These are phyloP conservation scores for Quercus robur DNA, from an alignment of 306 rosid species.

Conservation along the genomic window DNA sequence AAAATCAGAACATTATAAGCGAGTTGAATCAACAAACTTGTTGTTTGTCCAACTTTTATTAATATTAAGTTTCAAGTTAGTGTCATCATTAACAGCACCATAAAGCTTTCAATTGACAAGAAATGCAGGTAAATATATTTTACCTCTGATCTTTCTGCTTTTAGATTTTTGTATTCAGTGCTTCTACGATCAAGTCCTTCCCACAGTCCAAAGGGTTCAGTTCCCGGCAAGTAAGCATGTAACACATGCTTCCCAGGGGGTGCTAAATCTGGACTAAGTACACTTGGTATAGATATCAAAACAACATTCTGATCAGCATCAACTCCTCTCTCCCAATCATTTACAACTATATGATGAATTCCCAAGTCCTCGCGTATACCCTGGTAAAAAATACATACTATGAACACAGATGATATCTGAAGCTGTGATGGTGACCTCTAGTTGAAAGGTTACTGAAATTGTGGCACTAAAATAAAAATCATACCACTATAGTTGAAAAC, in stretches of 20 bases:
- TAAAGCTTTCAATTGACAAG: background rate
- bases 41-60: background rate
- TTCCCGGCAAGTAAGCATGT: constrained; percentile 93
- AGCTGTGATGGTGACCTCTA: background rate
- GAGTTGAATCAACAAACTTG: background rate
- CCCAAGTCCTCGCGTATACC: constrained; percentile 63
- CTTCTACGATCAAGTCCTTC: constrained; percentile 80
- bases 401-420: background rate
- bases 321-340: constrained; percentile 93
- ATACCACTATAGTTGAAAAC: background rate
- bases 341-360: constrained; percentile 91
- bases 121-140: background rate
- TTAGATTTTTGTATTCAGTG: constrained; percentile 73
- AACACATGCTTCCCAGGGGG: constrained; percentile 81
- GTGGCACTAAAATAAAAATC: background rate
- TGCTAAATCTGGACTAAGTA: constrained; percentile 72
- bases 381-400: constrained; percentile 26
- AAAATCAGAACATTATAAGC: background rate
- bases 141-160: constrained; percentile 87
- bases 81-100: background rate
- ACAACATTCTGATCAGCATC: constrained; percentile 97
- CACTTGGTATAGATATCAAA: constrained; percentile 87
- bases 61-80: background rate
- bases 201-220: constrained; percentile 85
- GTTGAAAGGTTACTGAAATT: background rate